Base-by-base conservation (phyloP, 495 filamentous ascomycete genomes). In the Lepraria neglecta region DNA sequence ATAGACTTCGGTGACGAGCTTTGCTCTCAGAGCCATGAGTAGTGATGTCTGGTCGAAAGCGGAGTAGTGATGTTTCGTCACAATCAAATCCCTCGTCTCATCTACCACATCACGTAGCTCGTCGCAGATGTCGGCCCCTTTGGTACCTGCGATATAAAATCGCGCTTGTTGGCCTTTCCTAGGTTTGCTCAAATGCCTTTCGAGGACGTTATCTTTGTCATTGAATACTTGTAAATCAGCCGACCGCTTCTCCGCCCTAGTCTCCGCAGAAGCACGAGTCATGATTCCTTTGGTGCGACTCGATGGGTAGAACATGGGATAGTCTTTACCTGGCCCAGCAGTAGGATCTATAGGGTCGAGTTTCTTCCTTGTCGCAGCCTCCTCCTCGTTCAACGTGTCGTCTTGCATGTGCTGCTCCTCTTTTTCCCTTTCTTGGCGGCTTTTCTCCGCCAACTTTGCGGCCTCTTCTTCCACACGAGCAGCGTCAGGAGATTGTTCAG, bases 1-100 rank as follows among this genome's bases (percentile, higher is more conserved):
- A 69, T 88, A 97, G n/a, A 98, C 73, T 67, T 96, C 87, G 1
- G 91, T 97, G 47, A 97, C 82, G 47, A 98, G 84, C 24, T 83
- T 86, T 6, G 83, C 81, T 15, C 91, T 85, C 51, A 96, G 76
- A 9, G 81, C 79, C 44, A 86, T 75, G 27, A 97, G 79, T 17
- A 96, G 78, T 33, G 79, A 78, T 0, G 87, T 87, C 17, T 84
- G 84, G 63, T 83, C 84, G 67, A 98, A 87, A 19, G 94, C 92
- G 9, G 94, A 97, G 72, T 97, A 97, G 66, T 88, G 83, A 14
- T 85, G 82, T 71, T 96, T 97, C 45, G 81, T 84, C 54, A 95
- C 74, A 21, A 89, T 71, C 6, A 84, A 78, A 69, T 97, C 94
- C 17, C 75, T 76, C 2, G 76, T 71, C 2, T 72, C 64, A 44